Evolutionary conservation across 164 flowering plant species (phyloP).

Genomic region (Vitis vinifera): ASM3070453v1 NC_081815.1:2351501-2352000

Average conservation of each 20-base stretch:
- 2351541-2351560: slow-evolving; percentile 65
- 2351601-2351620: slow-evolving; percentile 72
- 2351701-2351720: neutral
- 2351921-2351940: too few relatives aligned
- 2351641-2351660: neutral
- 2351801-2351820: too few relatives aligned
- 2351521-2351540: slow-evolving; percentile 49
- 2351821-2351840: too few relatives aligned
- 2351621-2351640: slow-evolving; percentile 72
- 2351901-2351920: too few relatives aligned
- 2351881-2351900: too few relatives aligned
- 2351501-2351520: slow-evolving; percentile 46
- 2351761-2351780: neutral
- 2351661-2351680: neutral
- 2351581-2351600: slow-evolving; percentile 65
- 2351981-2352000: too few relatives aligned
- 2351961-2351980: too few relatives aligned
- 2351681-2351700: neutral
- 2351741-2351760: neutral
- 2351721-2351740: neutral
- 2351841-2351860: too few relatives aligned
- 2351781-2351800: neutral
- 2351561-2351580: slow-evolving; percentile 52
- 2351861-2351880: too few relatives aligned
- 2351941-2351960: too few relatives aligned